A percentile compares a stretch with the other conserved stretches of the same genome.
Conservation (phyloP, 768 basidiomycete genomes). For the Psilocybe cyanescens region DNA sequence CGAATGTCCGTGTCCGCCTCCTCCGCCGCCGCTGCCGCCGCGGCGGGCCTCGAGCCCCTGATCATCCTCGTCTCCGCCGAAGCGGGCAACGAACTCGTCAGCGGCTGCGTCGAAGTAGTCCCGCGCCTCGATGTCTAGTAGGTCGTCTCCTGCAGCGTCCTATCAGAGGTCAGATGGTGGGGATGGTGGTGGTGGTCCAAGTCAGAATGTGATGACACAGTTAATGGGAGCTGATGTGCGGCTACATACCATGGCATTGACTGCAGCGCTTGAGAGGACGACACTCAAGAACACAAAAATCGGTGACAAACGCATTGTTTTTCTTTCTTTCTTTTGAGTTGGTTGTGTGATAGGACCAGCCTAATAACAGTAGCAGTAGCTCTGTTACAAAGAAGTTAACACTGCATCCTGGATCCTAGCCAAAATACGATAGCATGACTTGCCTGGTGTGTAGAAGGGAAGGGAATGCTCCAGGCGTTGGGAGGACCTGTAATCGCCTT, state of each 20-base stretch:
- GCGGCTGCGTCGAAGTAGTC: background rate
- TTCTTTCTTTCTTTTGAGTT: background rate
- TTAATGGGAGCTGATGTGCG: background rate
- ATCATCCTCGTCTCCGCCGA: background rate
- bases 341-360: background rate
- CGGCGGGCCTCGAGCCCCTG: background rate
- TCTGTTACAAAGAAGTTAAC: background rate
- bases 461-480: background rate
- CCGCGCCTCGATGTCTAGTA: background rate
- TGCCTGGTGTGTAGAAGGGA: background rate
- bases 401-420: background rate
- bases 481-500: background rate
- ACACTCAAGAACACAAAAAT: background rate
- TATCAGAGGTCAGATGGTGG: too few species aligned
- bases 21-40: too few species aligned
- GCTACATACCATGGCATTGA: background rate
- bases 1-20: too few species aligned
- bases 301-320: background rate
- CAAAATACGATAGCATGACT: background rate
- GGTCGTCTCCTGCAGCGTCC: background rate
- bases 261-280: background rate
- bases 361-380: background rate
- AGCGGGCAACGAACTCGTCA: background rate
- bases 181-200: background rate
- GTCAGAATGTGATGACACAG: background rate